Evolutionary conservation across 352 stramenopile genomes (phyloP).

Genomic region (Globisporangium cylindrosporum): DNA sequence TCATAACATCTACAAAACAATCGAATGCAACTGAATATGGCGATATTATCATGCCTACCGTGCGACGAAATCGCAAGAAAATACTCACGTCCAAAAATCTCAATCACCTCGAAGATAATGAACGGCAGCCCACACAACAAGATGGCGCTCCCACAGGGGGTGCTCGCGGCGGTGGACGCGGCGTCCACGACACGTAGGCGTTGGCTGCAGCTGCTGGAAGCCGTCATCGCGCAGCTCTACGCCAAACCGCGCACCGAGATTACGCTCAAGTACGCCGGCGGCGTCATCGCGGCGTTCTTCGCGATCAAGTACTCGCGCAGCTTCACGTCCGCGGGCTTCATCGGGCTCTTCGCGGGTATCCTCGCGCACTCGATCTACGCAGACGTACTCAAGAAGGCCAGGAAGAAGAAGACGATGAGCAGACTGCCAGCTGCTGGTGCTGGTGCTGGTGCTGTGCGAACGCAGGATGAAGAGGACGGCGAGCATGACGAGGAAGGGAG

Average conservation of each 20-base stretch:
- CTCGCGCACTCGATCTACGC: slow-evolving; percentile 73
- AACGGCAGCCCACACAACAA: slow-evolving; percentile 6
- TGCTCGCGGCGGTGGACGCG: slow-evolving; percentile 18
- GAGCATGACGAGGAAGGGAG: background rate
- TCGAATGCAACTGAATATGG: too few species aligned
- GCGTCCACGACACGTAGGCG: slow-evolving; percentile 21
- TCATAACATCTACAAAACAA: too few species aligned
- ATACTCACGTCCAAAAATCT: background rate
- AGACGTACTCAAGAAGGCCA: slow-evolving; percentile 50
- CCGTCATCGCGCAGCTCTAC: slow-evolving; percentile 26
- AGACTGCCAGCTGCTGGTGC: background rate
- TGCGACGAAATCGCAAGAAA: too few species aligned
- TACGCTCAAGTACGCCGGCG: slow-evolving; percentile 55
- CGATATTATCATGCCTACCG: too few species aligned
- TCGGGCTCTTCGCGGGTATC: slow-evolving; percentile 61
- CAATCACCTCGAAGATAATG: background rate
- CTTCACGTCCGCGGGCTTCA: slow-evolving; percentile 50
- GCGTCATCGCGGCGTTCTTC: slow-evolving; percentile 51
- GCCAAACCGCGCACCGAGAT: slow-evolving; percentile 41
- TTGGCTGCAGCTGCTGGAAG: slow-evolving; percentile 18
- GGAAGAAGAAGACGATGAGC: background rate
- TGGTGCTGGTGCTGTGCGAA: background rate
- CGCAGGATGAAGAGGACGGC: background rate
- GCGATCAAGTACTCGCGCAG: slow-evolving; percentile 62
- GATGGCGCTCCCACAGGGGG: slow-evolving; percentile 11